Evolutionary conservation across 176 grass and related monocot species (phyloP).

Genomic region (Dactylis glomerata): DNA sequence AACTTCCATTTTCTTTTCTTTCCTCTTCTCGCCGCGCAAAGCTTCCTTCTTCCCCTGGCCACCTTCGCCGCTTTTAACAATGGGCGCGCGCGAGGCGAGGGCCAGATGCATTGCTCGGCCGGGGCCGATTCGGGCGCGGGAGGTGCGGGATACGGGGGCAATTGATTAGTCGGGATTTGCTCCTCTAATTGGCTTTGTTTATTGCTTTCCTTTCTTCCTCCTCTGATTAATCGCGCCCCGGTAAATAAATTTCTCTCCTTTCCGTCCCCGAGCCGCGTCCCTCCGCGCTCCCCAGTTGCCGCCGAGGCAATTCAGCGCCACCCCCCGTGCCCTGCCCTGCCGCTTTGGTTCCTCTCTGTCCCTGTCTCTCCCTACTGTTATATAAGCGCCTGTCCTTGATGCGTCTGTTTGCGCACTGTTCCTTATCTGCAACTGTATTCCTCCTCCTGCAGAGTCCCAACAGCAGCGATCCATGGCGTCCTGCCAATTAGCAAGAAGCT

Average conservation of each 20-base stretch:
- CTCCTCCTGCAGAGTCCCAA: constrained; percentile 20
- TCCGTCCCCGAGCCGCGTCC: not conserved
- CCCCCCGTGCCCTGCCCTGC: not conserved
- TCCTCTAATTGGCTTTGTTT: constrained; percentile 27
- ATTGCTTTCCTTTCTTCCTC: not conserved
- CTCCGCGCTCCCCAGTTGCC: constrained; percentile 16
- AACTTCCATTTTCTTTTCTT: not conserved
- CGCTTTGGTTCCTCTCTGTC: not conserved
- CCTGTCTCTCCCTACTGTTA: constrained; percentile 24
- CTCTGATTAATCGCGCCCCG: constrained; percentile 12
- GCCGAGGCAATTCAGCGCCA: constrained; percentile 39
- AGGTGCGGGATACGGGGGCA: constrained; percentile 33
- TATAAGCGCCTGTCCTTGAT: constrained; percentile 40
- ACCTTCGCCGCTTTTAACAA: constrained; percentile 33
- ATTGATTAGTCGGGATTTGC: constrained; percentile 47
- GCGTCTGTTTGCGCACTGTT: constrained; percentile 23
- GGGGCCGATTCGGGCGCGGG: constrained; percentile 20
- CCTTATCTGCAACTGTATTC: constrained; percentile 1
- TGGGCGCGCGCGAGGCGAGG: not conserved
- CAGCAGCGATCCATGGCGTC: constrained; percentile 34
- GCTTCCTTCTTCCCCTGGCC: constrained; percentile 22
- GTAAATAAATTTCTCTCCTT: not conserved
- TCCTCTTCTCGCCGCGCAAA: not conserved
- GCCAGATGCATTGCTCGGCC: constrained; percentile 50
- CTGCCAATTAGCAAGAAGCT: constrained; percentile 17